phyloP scores from a whole-genome alignment of 495 filamentous ascomycete species.

The Lasiosphaeris hirsuta region DNA sequence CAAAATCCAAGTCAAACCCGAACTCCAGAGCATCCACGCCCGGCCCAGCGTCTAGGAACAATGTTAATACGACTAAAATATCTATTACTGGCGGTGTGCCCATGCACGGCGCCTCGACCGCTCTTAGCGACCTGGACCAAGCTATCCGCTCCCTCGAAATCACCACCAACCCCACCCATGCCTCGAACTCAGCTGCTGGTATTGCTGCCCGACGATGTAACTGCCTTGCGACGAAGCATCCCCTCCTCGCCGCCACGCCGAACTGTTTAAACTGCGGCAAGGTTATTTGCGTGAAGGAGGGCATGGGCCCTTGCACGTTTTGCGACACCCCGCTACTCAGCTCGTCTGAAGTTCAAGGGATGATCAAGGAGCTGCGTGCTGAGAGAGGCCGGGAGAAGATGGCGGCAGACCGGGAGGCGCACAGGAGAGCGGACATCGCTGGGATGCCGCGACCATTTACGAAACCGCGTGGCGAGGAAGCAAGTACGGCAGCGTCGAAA shows the following conservation, averaged over 20 bases:
- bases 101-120: conserved; percentile 73
- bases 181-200: conserved; percentile 38
- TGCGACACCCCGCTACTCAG: conserved; percentile 73
- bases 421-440: conserved; percentile 62
- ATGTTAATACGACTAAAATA: conserved; percentile 49
- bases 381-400: conserved; percentile 84
- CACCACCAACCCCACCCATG: conserved; percentile 75
- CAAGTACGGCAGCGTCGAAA: conserved; percentile 45
- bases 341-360: conserved; percentile 67
- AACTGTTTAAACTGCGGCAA: conserved; percentile 94
- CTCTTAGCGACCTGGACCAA: conserved; percentile 79
- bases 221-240: conserved; percentile 82
- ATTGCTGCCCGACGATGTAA: conserved; percentile 63
- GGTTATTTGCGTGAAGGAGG: conserved; percentile 94
- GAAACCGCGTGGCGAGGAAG: conserved; percentile 35
- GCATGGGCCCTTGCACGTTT: conserved; percentile 91
- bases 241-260: conserved; percentile 78
- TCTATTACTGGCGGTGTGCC: conserved; percentile 66
- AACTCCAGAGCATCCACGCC: conserved; percentile 53
- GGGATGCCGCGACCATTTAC: conserved; percentile 48
- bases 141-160: conserved; percentile 90
- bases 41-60: conserved; percentile 35
- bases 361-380: conserved; percentile 81
- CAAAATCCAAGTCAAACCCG: conserved; percentile 58
- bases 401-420: conserved; percentile 67